phyloP scores from a whole-genome alignment of 495 filamentous ascomycete genomes.

The Penicillium argentinense region DNA sequence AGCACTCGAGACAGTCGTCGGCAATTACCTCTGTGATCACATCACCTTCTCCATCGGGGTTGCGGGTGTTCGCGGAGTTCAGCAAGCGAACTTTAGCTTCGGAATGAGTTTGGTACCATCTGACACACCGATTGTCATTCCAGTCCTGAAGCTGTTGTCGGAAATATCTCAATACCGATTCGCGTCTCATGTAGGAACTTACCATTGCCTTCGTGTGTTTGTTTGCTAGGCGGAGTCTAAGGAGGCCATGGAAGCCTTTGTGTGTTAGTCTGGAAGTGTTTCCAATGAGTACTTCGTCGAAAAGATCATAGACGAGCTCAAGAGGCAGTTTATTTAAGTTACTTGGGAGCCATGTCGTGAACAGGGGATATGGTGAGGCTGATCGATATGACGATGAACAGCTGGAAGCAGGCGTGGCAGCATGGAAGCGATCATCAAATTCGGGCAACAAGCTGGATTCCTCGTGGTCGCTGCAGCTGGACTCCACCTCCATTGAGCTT shows the following conservation, averaged over 20 bases:
- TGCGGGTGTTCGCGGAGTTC: too few species aligned
- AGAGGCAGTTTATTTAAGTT: slow-evolving; percentile 1
- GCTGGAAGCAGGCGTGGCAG: too few species aligned
- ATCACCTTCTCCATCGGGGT: not conserved
- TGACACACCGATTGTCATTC: not conserved
- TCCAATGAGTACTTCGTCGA: slow-evolving; percentile 2
- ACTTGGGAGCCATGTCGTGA: not conserved
- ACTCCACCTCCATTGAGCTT: too few species aligned
- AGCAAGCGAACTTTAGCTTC: too few species aligned
- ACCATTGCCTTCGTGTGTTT: not conserved
- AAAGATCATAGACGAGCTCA: slow-evolving; percentile 10
- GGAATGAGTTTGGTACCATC: not conserved
- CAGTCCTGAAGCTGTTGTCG: not conserved
- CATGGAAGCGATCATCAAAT: too few species aligned
- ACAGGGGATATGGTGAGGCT: too few species aligned
- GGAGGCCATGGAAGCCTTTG: slow-evolving; percentile 3
- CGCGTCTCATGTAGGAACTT: not conserved
- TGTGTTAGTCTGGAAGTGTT: slow-evolving; percentile 2
- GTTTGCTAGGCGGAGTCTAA: not conserved
- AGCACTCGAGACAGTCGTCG: slow-evolving; percentile 14
- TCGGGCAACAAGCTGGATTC: too few species aligned
- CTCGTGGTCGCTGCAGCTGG: too few species aligned
- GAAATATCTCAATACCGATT: not conserved
- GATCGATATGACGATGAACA: too few species aligned
- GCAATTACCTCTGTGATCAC: slow-evolving; percentile 7